A percentile compares a stretch with the other conserved stretches of the same genome.
phyloP scores from a whole-genome alignment of 345 rosid genomes.

The Aurinia saxatilis region DNA sequence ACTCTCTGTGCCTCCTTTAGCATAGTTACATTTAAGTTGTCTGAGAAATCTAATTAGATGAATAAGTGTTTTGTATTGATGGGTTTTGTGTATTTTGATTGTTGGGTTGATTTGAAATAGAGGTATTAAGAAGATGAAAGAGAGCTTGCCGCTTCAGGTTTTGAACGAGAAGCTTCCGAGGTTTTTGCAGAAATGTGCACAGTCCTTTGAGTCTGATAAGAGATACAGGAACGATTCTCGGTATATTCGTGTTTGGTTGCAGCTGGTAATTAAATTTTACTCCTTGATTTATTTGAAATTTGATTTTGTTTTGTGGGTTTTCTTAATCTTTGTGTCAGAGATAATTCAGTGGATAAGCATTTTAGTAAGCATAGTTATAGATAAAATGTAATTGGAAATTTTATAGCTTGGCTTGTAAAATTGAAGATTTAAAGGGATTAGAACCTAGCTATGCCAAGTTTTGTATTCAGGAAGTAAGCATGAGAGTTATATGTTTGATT shows the following conservation, averaged over 20 bases:
- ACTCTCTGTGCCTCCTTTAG: background rate
- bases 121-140: conserved; percentile 74
- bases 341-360: background rate
- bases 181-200: conserved; percentile 75
- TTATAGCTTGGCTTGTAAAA: conserved; percentile 1
- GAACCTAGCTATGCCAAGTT: background rate
- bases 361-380: background rate
- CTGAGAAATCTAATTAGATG: background rate
- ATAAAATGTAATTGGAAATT: background rate
- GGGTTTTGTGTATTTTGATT: background rate
- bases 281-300: background rate
- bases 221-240: conserved; percentile 75
- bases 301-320: background rate
- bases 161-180: conserved; percentile 80
- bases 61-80: background rate
- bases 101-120: conserved; percentile 27
- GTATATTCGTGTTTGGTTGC: conserved; percentile 85
- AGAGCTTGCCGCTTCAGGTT: conserved; percentile 39
- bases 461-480: background rate
- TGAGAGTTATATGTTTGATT: background rate
- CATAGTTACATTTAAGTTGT: background rate
- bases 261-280: conserved; percentile 45
- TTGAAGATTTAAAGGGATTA: background rate
- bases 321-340: background rate
- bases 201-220: conserved; percentile 63